Conservation (phyloP, 1,284 basidiomycete species). For the Hortiboletus rubellus region DNA sequence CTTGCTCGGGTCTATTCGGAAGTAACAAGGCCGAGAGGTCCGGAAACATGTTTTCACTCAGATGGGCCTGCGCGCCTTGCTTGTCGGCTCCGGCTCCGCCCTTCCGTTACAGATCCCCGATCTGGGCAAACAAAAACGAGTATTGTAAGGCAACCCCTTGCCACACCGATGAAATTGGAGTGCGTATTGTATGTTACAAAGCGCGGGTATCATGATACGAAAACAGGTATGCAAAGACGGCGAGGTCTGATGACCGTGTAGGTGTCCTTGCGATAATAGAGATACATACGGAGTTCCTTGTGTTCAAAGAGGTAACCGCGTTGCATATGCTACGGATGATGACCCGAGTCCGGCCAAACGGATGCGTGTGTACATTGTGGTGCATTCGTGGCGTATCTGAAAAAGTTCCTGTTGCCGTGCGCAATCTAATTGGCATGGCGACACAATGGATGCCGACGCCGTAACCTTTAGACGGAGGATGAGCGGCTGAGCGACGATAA, state of each 20-base stretch:
- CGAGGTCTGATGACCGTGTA: not conserved
- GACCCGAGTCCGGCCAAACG: conserved; percentile 17
- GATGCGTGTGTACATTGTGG: conserved; percentile 30
- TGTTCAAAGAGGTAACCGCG: not conserved
- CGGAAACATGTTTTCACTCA: too few relatives aligned
- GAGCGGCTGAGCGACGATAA: too few relatives aligned
- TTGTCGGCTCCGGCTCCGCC: too few relatives aligned
- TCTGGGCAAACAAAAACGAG: not conserved
- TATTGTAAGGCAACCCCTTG: conserved; percentile 22
- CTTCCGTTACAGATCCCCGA: not conserved
- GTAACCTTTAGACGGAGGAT: not conserved
- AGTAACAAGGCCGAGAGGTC: not conserved
- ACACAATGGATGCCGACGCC: not conserved
- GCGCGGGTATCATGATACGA: conserved; percentile 18
- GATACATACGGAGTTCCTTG: conserved; percentile 22
- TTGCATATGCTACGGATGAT: conserved; percentile 4
- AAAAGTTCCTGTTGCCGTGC: not conserved
- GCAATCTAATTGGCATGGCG: conserved; percentile 1
- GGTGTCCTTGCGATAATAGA: conserved; percentile 22
- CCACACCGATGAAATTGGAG: conserved; percentile 15
- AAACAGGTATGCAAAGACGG: conserved; percentile 16
- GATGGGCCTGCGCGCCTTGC: too few relatives aligned
- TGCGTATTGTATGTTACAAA: conserved; percentile 13
- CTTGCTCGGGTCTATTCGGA: not conserved
- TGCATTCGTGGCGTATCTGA: conserved; percentile 19